phyloP scores from a whole-genome alignment of 495 filamentous ascomycete species.

The Penicillium diatomitis region DNA sequence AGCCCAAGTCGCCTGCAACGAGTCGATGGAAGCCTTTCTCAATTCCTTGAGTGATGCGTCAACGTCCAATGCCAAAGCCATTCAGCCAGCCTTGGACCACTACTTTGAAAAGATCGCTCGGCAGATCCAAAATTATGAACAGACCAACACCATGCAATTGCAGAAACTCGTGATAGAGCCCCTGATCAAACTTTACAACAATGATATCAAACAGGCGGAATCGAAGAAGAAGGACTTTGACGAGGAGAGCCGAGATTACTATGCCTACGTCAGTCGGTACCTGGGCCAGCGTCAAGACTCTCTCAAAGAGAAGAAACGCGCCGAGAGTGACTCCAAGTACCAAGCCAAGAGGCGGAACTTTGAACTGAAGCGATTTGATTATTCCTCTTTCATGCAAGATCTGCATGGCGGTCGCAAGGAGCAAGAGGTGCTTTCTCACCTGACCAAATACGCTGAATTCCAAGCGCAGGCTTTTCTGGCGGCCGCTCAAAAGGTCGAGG shows the following conservation, averaged over 20 bases:
- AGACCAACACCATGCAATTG: conserved; percentile 71
- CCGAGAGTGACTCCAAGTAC: conserved; percentile 92
- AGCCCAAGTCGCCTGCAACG: conserved; percentile 75
- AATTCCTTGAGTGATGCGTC: conserved; percentile 84
- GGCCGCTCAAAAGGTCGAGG: conserved; percentile 79
- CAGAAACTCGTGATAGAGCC: conserved; percentile 93
- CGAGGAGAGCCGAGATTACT: conserved; percentile 96
- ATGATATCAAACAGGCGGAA: conserved; percentile 97
- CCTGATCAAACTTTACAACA: conserved; percentile 78
- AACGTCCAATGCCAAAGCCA: conserved; percentile 84
- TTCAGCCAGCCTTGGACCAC: conserved; percentile 90
- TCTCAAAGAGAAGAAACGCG: conserved; percentile 91
- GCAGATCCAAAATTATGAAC: conserved; percentile 82
- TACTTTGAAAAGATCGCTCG: conserved; percentile 96
- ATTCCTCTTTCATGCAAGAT: conserved; percentile 98
- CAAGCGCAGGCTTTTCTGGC: conserved; percentile 77
- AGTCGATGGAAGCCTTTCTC: conserved; percentile 72
- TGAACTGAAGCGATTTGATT: conserved; percentile 95
- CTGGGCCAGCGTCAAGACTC: conserved; percentile 93
- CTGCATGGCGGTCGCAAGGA: conserved; percentile 95
- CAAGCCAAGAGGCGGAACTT: conserved; percentile 89
- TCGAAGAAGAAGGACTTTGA: conserved; percentile 97
- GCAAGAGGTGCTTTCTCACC: conserved; percentile 89
- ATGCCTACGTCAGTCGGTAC: conserved; percentile 87
- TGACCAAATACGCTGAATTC: conserved; percentile 89